Percentiles rank a stretch among this genome's conserved stretches.
These are phyloP conservation scores for Botrytis galanthina DNA, from an alignment of 2,329 filamentous ascomycete genomes.

Conservation along the genomic window DNA sequence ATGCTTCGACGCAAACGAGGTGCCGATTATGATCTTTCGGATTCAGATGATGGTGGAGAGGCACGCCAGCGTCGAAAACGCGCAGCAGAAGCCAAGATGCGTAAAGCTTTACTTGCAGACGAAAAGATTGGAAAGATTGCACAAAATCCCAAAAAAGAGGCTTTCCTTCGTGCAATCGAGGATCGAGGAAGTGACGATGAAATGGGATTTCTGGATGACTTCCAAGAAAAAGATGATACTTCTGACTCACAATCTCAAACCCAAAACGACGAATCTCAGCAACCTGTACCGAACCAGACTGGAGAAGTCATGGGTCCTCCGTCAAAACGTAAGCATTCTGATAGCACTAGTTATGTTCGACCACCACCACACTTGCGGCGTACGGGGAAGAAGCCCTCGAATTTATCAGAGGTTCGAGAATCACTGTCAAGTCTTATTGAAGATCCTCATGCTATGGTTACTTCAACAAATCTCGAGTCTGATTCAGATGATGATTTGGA, in stretches of 20 bases:
- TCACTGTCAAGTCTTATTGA: slow-evolving; percentile 83
- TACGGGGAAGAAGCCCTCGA: slow-evolving; percentile 65
- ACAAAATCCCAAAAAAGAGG: slow-evolving; percentile 81
- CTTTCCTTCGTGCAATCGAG: slow-evolving; percentile 87
- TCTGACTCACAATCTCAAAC: slow-evolving; percentile 42
- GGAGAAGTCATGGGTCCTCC: slow-evolving; percentile 32
- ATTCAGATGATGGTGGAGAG: slow-evolving; percentile 85
- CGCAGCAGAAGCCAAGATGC: slow-evolving; percentile 86
- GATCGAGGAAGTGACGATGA: slow-evolving; percentile 75
- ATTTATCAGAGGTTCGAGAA: slow-evolving; percentile 76
- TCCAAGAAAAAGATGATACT: slow-evolving; percentile 44
- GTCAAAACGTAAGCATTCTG: slow-evolving; percentile 43
- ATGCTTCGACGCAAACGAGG: slow-evolving; percentile 79
- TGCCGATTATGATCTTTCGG: slow-evolving; percentile 79
- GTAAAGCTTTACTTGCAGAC: slow-evolving; percentile 81
- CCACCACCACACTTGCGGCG: slow-evolving; percentile 61
- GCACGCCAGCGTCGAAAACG: slow-evolving; percentile 77
- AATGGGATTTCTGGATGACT: slow-evolving; percentile 67
- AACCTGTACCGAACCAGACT: slow-evolving; percentile 53
- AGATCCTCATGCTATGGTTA: slow-evolving; percentile 51
- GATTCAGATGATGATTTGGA: slow-evolving; percentile 53
- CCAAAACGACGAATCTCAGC: slow-evolving; percentile 36
- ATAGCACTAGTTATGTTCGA: slow-evolving; percentile 46
- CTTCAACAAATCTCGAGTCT: slow-evolving; percentile 51
- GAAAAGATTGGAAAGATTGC: slow-evolving; percentile 90